Conservation (phyloP, 1,139 yeast species). For the Nadsonia starkeyi-henricii region DNA sequence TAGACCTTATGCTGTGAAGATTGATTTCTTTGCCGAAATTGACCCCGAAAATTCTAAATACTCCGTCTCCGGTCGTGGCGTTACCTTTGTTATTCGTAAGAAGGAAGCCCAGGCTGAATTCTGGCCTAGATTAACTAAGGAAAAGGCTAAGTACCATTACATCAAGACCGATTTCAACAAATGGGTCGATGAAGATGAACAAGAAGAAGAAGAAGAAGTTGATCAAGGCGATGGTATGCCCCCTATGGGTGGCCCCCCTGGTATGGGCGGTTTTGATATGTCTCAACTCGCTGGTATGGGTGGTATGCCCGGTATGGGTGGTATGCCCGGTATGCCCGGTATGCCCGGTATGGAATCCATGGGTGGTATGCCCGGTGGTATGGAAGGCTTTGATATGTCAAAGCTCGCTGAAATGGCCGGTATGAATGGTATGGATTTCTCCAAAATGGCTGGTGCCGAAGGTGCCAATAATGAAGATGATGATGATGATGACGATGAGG, state of each 20-base stretch:
- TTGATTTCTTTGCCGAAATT: constrained; percentile 63
- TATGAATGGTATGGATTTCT: background rate
- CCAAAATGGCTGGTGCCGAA: constrained; percentile 9
- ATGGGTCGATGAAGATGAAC: constrained; percentile 96
- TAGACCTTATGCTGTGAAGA: constrained; percentile 38
- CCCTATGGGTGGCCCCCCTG: constrained; percentile 24
- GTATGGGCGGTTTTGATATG: constrained; percentile 21
- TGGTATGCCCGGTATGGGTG: constrained; percentile 17
- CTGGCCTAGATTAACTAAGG: constrained; percentile 87
- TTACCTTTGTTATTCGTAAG: constrained; percentile 60
- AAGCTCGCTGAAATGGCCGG: constrained; percentile 11
- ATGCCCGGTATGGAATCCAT: constrained; percentile 11
- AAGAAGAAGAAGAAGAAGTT: constrained; percentile 44
- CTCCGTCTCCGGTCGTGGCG: constrained; percentile 57
- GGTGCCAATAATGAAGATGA: constrained; percentile 13
- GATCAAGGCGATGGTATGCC: constrained; percentile 19
- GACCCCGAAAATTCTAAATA: constrained; percentile 50
- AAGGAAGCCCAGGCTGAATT: constrained; percentile 52
- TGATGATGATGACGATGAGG: constrained; percentile 7
- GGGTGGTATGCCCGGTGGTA: constrained; percentile 20
- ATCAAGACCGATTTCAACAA: constrained; percentile 91
- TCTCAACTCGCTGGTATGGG: constrained; percentile 19
- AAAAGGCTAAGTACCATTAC: constrained; percentile 52
- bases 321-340: constrained; percentile 15
- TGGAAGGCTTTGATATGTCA: constrained; percentile 17